Base-by-base conservation (phyloP, 495 filamentous ascomycete species). In the Tetracladium marchalianum region DNA sequence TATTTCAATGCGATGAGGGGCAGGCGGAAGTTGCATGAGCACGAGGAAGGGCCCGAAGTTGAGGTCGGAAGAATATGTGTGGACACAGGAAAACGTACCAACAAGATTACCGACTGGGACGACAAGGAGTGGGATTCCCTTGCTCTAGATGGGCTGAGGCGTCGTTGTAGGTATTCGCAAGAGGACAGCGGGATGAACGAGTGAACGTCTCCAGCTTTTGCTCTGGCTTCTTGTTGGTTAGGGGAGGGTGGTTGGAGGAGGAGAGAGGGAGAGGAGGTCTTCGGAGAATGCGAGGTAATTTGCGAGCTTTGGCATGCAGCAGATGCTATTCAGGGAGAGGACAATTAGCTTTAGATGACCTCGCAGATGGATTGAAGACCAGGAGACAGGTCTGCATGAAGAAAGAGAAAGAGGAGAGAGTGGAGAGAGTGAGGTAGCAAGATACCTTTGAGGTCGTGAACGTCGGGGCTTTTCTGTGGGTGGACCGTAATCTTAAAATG, bases 121-220 rank as follows among this genome's bases (percentile, higher is more conserved):
- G 39, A 18, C 39, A 15, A 24, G 39, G 39, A 24, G 41, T 27
- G 22, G 22, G 22, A 27, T 32, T 38, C 38, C 43, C 49, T 38
- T 42, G 51, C 46, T 37, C 10, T 37, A 17, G 3, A 27, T 19
- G 13, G 39, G 31, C 31, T 35, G 35, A 50, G 37, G 11, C 48
- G 38, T 41, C 31, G 49, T 42, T 47, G 47, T 47, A n/a, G 38
- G 43, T 43, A 48, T 51, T 38, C 39, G 51, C 46, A 39, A 51
- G 42, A 41, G 11, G 22, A 45, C 42, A 50, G 48, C 39, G 32
- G 48, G 57, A 60, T 54, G 48, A 56, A 54, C 57, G 57, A 60
- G 53, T 56, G 43, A 60, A 60, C 57, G 57, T 54, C 57, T 60
- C 57, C 57, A 56, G 46, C 53, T 51, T 55, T 44, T 44, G 42